phyloP scores from a whole-genome alignment of 2,329 filamentous ascomycete genomes.

The Fusarium sp. region DNA sequence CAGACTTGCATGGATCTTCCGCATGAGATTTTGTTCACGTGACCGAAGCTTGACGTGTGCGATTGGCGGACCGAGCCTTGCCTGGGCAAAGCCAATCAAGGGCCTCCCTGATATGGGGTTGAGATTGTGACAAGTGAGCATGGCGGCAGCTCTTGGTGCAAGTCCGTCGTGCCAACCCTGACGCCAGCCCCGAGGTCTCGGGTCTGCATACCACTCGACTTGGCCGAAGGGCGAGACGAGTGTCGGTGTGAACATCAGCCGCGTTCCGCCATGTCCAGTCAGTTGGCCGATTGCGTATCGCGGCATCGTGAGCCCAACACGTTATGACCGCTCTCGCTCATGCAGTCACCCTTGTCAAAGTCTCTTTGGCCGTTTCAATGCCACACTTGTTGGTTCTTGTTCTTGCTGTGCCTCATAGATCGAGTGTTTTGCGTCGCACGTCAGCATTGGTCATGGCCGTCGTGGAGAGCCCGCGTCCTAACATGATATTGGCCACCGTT shows the following conservation, averaged over 20 bases:
- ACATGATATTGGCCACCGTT: neutral
- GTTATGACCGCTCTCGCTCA: neutral
- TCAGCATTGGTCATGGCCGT: constrained; percentile 7
- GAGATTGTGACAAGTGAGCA: constrained; percentile 34
- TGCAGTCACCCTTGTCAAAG: constrained; percentile 5
- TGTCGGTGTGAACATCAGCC: constrained; percentile 34
- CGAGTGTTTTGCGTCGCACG: neutral
- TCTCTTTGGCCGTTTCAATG: neutral
- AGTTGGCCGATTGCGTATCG: constrained; percentile 17
- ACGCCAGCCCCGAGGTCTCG: constrained; percentile 36
- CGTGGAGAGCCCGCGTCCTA: neutral
- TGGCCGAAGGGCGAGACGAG: constrained; percentile 9
- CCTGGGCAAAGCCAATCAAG: constrained; percentile 42
- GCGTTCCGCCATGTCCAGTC: constrained; percentile 9
- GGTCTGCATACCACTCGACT: constrained; percentile 20
- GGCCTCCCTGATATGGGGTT: constrained; percentile 19
- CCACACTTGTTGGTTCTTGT: constrained; percentile 15
- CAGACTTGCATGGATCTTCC: constrained; percentile 45
- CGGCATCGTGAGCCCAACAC: constrained; percentile 3
- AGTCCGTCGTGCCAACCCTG: constrained; percentile 29
- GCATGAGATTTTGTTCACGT: constrained; percentile 50
- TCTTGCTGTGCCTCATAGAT: neutral
- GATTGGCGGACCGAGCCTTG: constrained; percentile 52
- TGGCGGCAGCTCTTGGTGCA: constrained; percentile 29
- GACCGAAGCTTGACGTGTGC: constrained; percentile 47